These are phyloP conservation scores for Glycine tomentella DNA, from an alignment of 306 rosid genomes.

Conservation along the genomic window DNA sequence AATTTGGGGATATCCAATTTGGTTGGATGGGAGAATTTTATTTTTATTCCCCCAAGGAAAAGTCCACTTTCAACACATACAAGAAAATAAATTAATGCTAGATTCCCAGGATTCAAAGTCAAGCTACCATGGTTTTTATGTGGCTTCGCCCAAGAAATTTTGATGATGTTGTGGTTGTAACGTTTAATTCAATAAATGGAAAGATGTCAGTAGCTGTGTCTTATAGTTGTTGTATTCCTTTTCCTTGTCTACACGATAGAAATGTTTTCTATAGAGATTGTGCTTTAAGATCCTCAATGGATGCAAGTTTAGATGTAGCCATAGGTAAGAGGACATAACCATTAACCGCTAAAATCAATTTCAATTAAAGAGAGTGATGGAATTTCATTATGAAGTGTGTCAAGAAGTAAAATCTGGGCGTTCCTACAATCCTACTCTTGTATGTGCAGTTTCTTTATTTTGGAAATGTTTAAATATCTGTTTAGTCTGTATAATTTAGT, in stretches of 20 bases:
- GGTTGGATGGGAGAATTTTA: neutral
- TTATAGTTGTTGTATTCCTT: slow-evolving; percentile 40
- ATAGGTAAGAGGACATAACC: too few species aligned
- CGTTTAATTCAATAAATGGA: slow-evolving; percentile 48
- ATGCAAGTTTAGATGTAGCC: slow-evolving; percentile 21
- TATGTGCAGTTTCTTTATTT: too few species aligned
- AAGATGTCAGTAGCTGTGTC: slow-evolving; percentile 29
- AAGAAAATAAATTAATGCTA: neutral
- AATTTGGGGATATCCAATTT: neutral
- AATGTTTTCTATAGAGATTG: slow-evolving; percentile 11
- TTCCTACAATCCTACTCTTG: neutral
- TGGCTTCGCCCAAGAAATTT: slow-evolving; percentile 34
- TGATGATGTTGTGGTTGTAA: slow-evolving; percentile 39
- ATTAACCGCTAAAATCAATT: neutral
- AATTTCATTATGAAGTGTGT: neutral
- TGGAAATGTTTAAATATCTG: too few species aligned
- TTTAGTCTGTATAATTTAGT: too few species aligned
- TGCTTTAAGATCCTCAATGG: slow-evolving; percentile 28
- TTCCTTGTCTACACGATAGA: slow-evolving; percentile 29
- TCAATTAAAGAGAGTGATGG: slow-evolving; percentile 9
- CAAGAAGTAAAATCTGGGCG: neutral
- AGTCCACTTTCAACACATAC: too few species aligned
- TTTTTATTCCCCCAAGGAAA: neutral
- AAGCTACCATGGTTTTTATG: slow-evolving; percentile 37
- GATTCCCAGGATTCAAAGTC: slow-evolving; percentile 1